Base-by-base conservation (phyloP, 2,329 filamentous ascomycete species). In the Ascochyta koolunga region DNA sequence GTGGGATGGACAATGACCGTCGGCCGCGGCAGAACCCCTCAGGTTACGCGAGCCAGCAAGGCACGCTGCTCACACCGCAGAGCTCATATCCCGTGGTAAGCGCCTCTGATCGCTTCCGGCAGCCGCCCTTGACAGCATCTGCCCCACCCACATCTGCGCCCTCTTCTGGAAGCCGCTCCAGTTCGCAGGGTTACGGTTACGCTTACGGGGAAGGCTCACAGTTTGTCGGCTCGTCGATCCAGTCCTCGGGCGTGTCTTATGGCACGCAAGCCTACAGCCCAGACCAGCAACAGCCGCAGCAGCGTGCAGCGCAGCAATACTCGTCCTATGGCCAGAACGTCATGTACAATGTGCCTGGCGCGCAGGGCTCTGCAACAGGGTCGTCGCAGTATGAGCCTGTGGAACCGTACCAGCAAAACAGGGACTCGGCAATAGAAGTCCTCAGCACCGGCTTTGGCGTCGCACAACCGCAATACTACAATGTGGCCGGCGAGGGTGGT, bases 1-100 rank as follows among this genome's bases (percentile, higher is more conserved):
- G 80, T 80, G 86, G 85, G 73, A 95, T 95, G 90, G 90, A 93
- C 78, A 85, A 87, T 79, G 85, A 84, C 77, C 86, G 84, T 73
- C 82, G 86, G 71, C 83, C 86, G 80, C 88, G 89, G 83, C 88
- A 89, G 80, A 89, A 89, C 77, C 81, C 83, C 77, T 82, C 85
- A 73, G 80, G 83, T 76, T 87, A 88, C 78, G 81, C 85, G 58
- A 70, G 70, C 72, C 77, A 77, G 69, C 74, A 73, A 77, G 74
- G 76, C 79, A 67, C 68, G 65, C 70, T 82, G 82, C 76, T 75
- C 60, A 69, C 75, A 65, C 64, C 74, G 50, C 69, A 75, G 58
- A 61, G 70, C 46, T 75, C 76, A 61, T 79, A 79, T 63, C 73
- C 72, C 50, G 71, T 78, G 64, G 76, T 76, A 60, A 77, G 73